These are phyloP conservation scores for Lepiota venenata DNA, from an alignment of 768 basidiomycete genomes.

Conservation along the genomic window DNA sequence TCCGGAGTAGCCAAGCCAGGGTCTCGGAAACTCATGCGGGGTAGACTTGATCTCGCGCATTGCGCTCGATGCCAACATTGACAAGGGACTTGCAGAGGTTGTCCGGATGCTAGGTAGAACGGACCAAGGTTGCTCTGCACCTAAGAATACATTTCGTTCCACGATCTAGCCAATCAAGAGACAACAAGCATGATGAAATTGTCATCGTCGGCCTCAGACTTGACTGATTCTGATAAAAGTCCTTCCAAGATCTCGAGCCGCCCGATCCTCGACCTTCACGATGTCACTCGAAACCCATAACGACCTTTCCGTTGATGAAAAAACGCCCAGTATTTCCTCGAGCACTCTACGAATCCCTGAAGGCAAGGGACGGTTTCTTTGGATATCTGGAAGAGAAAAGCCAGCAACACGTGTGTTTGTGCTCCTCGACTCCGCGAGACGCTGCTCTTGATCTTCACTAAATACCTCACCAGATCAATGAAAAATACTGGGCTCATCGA, in stretches of 20 bases:
- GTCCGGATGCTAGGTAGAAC: no score
- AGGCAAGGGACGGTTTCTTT: slow-evolving; percentile 70
- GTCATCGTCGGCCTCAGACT: no score
- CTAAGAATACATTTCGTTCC: no score
- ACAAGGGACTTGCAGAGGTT: no score
- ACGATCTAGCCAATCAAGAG: no score
- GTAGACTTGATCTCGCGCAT: no score
- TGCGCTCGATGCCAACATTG: no score
- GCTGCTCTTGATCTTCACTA: slow-evolving; percentile 2
- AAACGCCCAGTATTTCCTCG: slow-evolving; percentile 8
- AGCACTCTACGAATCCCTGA: slow-evolving; percentile 39
- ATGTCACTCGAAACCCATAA: slow-evolving; percentile 2
- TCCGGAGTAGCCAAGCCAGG: no score
- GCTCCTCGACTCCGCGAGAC: neutral
- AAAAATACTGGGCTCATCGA: slow-evolving; percentile 66
- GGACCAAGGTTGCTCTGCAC: no score
- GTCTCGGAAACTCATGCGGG: no score
- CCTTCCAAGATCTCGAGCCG: neutral
- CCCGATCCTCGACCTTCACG: neutral
- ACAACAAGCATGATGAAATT: no score
- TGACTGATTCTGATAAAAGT: neutral
- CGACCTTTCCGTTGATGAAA: neutral
- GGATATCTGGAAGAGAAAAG: slow-evolving; percentile 78
- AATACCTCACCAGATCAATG: slow-evolving; percentile 55
- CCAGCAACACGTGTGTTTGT: slow-evolving; percentile 60